These are phyloP conservation scores for Sclerotinia nivalis DNA, from an alignment of 2,329 filamentous ascomycete genomes.

Conservation along the genomic window DNA sequence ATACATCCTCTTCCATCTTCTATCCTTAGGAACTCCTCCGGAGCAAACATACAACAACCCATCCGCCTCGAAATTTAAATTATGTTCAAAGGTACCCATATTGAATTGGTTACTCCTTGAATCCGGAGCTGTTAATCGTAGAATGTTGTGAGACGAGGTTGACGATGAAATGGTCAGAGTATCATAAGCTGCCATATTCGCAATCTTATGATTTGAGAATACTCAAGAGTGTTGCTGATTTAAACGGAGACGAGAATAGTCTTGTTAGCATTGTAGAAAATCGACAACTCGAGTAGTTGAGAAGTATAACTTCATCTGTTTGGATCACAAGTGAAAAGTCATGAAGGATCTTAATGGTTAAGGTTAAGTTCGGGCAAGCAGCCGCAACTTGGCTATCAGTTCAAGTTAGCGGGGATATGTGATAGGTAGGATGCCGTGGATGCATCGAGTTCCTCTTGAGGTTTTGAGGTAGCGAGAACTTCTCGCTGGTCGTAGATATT, in stretches of 20 bases:
- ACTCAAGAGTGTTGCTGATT: constrained; percentile 3
- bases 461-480: background rate
- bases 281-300: background rate
- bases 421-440: background rate
- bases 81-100: constrained; percentile 39
- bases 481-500: too few species aligned
- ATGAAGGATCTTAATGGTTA: background rate
- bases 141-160: constrained; percentile 33
- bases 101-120: constrained; percentile 26
- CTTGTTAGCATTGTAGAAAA: constrained; percentile 18
- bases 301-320: constrained; percentile 20
- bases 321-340: constrained; percentile 5
- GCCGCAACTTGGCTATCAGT: constrained; percentile 20
- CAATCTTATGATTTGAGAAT: constrained; percentile 15
- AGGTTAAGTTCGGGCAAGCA: constrained; percentile 15
- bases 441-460: constrained; percentile 1
- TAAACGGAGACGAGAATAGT: background rate
- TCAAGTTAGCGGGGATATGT: constrained; percentile 18
- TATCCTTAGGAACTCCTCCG: background rate
- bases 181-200: constrained; percentile 31
- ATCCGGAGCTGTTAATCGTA: constrained; percentile 34
- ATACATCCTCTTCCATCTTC: background rate
- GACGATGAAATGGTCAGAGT: constrained; percentile 21
- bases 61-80: constrained; percentile 37
- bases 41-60: constrained; percentile 35